Percentiles rank a stretch among this genome's conserved stretches.
Evolutionary conservation across 2,329 filamentous ascomycete genomes (phyloP).

Genomic region (Fusarium incarnatum): DNA sequence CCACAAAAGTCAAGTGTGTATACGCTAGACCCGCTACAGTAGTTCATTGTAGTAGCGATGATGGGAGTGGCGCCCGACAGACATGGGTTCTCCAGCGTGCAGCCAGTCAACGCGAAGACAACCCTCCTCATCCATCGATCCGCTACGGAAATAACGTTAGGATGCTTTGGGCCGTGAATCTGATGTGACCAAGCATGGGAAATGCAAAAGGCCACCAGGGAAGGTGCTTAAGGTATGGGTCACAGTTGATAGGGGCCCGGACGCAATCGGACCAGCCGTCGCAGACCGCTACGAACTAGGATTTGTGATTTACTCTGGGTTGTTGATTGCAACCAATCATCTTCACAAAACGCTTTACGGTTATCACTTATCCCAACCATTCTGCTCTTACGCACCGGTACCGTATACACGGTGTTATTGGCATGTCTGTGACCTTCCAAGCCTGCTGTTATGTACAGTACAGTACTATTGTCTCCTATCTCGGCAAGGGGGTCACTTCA

Average conservation of each 20-base stretch:
- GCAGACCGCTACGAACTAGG: slow-evolving; percentile 39
- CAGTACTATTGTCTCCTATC: not conserved
- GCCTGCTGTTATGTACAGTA: not conserved
- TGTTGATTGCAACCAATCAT: slow-evolving; percentile 29
- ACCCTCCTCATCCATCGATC: slow-evolving; percentile 32
- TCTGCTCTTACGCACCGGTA: slow-evolving; percentile 1
- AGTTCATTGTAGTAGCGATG: slow-evolving; percentile 45
- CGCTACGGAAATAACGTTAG: slow-evolving; percentile 42
- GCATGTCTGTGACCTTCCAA: not conserved
- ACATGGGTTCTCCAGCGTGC: slow-evolving; percentile 38
- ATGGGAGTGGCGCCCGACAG: slow-evolving; percentile 46
- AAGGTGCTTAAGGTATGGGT: slow-evolving; percentile 20
- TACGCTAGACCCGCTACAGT: slow-evolving; percentile 36
- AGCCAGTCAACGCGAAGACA: slow-evolving; percentile 39
- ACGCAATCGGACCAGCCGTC: slow-evolving; percentile 30
- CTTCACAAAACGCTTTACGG: slow-evolving; percentile 32
- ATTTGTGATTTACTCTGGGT: slow-evolving; percentile 18
- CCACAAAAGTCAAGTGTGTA: slow-evolving; percentile 9
- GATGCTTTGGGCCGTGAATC: slow-evolving; percentile 41
- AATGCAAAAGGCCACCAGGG: slow-evolving; percentile 41
- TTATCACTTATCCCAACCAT: slow-evolving; percentile 19
- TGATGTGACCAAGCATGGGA: slow-evolving; percentile 43
- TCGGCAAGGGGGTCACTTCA: not conserved
- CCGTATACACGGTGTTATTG: not conserved
- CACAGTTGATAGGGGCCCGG: slow-evolving; percentile 25